Evolutionary conservation across 768 basidiomycete species (phyloP).

Genomic region (Mycena vulgaris): DNA sequence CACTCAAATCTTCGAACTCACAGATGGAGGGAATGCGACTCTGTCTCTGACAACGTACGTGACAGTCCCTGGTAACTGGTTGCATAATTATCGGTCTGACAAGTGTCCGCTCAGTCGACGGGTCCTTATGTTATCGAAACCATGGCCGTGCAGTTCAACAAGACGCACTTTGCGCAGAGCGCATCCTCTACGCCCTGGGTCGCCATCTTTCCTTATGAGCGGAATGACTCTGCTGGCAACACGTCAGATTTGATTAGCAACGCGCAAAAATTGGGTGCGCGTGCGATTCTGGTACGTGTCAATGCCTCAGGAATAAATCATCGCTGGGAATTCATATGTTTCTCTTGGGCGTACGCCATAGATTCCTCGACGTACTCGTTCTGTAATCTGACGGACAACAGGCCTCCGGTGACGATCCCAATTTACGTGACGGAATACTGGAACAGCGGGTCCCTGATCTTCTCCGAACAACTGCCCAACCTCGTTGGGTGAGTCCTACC

Average conservation of each 20-base stretch:
- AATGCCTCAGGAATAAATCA: background rate
- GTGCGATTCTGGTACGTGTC: slow-evolving; percentile 19
- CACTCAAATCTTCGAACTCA: slow-evolving; percentile 15
- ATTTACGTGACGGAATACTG: slow-evolving; percentile 12
- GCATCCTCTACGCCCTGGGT: slow-evolving; percentile 21
- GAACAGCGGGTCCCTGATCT: background rate
- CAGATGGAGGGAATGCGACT: slow-evolving; percentile 23
- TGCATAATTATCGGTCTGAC: background rate
- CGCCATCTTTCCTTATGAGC: slow-evolving; percentile 13
- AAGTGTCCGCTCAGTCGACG: background rate
- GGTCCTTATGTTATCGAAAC: slow-evolving; percentile 13
- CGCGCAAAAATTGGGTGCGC: slow-evolving; percentile 19
- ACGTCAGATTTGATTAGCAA: slow-evolving; percentile 10
- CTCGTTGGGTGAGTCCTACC: slow-evolving; percentile 4
- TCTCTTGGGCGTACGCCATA: background rate
- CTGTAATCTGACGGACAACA: slow-evolving; percentile 16
- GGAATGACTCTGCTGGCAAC: background rate
- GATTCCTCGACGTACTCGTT: background rate
- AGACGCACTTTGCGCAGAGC: slow-evolving; percentile 17
- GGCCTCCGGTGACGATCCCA: slow-evolving; percentile 12
- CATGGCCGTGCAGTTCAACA: slow-evolving; percentile 32
- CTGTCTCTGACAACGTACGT: slow-evolving; percentile 15
- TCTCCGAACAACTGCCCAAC: background rate
- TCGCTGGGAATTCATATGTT: background rate
- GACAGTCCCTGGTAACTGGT: background rate